Evolutionary conservation across 2,329 filamentous ascomycete genomes (phyloP), one percentile per base, ranked within the genome.

Genomic region (Helicocarpus griseus): DNA sequence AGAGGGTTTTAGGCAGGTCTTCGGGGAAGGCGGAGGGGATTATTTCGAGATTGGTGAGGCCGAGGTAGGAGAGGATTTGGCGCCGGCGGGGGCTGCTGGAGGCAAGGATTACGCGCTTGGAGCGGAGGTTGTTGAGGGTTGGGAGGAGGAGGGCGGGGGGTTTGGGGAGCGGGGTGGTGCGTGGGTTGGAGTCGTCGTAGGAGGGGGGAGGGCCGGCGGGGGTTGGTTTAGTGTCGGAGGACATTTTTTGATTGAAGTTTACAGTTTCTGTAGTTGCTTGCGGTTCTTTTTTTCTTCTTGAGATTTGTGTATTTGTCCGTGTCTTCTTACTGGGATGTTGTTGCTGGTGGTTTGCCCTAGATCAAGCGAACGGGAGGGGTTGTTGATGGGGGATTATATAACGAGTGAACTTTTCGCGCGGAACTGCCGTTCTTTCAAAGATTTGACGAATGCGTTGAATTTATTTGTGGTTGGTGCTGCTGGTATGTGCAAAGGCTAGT

Each of bases 81-180:
- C 84, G 86, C 50, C 93, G 80, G 41, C 93, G 79, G 0, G 93
- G 93, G 1, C 90, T 96, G 19, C 86, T 82, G 2, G 90, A 96
- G 49, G 93, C 93, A 26, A 98, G 83, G 59, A 98, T 87, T 5
- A 95, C 82, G 57, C 91, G 79, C 68, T 87, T 88, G 50, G 79
- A 79, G 63, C 86, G 83, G 57, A 98, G 80, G 62, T 84, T 76
- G 61, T 80, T 80, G 53, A 98, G 74, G 51, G 89, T 83, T 14
- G 91, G 90, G 17, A 97, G 77, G 55, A 88, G 79, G 55, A 97
- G 80, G 1, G 87, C 86, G 43, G 69, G 71, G 45, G 68, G 68
- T 48, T 66, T 66, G 46, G 66, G 68, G 26, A 69, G 66, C 2
- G 40, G 8, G 57, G 56, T 61, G 53, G 53, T 19, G 19, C 56